Conservation (phyloP, 1,284 basidiomycete genomes). For the Leccinum griseonigrum region DNA sequence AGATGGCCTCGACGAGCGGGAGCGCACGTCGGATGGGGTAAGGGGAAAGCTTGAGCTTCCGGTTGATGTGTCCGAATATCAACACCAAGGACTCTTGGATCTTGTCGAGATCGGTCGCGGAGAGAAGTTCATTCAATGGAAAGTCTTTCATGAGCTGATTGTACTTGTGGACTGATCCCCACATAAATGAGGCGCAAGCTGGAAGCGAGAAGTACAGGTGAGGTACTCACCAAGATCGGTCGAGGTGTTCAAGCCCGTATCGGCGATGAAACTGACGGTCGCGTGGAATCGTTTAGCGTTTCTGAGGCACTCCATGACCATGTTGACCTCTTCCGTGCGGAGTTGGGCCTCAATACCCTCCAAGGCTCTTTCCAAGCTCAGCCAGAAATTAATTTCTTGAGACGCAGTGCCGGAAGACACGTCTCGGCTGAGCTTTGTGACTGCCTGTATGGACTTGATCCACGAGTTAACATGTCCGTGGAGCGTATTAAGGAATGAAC, state of each 20-base stretch:
- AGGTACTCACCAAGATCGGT: slow-evolving; percentile 70
- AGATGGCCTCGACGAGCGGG: slow-evolving; percentile 97
- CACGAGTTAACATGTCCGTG: slow-evolving; percentile 95
- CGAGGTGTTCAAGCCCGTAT: slow-evolving; percentile 94
- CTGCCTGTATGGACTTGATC: slow-evolving; percentile 98
- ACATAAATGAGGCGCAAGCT: slow-evolving; percentile 7
- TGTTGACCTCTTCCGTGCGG: slow-evolving; percentile 86
- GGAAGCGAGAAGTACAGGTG: not conserved
- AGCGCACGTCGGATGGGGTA: slow-evolving; percentile 96
- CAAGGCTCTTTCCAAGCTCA: slow-evolving; percentile 70
- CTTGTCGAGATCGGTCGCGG: slow-evolving; percentile 94
- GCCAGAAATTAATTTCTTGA: slow-evolving; percentile 77
- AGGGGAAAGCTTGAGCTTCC: slow-evolving; percentile 92
- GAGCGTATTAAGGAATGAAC: slow-evolving; percentile 89
- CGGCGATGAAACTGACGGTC: slow-evolving; percentile 96
- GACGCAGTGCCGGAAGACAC: slow-evolving; percentile 96
- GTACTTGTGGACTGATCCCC: slow-evolving; percentile 89
- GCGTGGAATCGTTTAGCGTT: slow-evolving; percentile 98
- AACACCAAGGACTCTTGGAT: slow-evolving; percentile 84
- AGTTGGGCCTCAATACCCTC: slow-evolving; percentile 94
- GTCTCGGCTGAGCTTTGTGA: slow-evolving; percentile 91
- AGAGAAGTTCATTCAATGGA: slow-evolving; percentile 93
- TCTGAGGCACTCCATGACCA: slow-evolving; percentile 94
- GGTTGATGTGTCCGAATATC: slow-evolving; percentile 94
- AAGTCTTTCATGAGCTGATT: slow-evolving; percentile 99